Conservation (phyloP, 139 green algal genomes). For the Tetraselmis chui region DNA sequence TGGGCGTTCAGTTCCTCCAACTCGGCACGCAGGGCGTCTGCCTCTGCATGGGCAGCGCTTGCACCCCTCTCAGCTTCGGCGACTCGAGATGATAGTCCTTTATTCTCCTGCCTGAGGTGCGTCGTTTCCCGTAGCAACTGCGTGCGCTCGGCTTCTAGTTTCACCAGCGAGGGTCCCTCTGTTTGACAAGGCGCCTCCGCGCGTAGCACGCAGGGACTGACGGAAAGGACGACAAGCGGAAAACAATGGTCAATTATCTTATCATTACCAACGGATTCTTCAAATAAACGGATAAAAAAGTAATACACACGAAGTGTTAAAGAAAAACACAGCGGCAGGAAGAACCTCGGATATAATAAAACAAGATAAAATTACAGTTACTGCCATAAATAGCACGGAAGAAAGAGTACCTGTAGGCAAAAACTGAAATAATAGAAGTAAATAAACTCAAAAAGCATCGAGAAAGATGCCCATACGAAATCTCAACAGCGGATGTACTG, state of each 20-base stretch:
- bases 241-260: neutral
- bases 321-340: neutral
- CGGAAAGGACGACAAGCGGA: too few relatives aligned
- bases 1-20: neutral
- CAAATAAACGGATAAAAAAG: too few relatives aligned
- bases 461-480: too few relatives aligned
- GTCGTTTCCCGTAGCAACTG: neutral
- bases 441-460: too few relatives aligned
- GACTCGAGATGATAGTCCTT: neutral
- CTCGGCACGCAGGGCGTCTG: neutral
- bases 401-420: too few relatives aligned
- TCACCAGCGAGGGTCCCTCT: neutral
- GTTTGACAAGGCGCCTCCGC: neutral
- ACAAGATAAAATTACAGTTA: too few relatives aligned
- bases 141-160: neutral
- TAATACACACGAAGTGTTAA: too few relatives aligned
- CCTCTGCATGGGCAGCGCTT: neutral
- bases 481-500: neutral
- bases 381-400: too few relatives aligned
- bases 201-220: neutral
- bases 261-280: neutral
- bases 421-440: too few relatives aligned
- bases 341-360: too few relatives aligned
- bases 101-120: neutral
- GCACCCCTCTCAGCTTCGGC: neutral